Conservation (phyloP, 2,329 filamentous ascomycete species). For the Botrytis pseudocinerea region DNA sequence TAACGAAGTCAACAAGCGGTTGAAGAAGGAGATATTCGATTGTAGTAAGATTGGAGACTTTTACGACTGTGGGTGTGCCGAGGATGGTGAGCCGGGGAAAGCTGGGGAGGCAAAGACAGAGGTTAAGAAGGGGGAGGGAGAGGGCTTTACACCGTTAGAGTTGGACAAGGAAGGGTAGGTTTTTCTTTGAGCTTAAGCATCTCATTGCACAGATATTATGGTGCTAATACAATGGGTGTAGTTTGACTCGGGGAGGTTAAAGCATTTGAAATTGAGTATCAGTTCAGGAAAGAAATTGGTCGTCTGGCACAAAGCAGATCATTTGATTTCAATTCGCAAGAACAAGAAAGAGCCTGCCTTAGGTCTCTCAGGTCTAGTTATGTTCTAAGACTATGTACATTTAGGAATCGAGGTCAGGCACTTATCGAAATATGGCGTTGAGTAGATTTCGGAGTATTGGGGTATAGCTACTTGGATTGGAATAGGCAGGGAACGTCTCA, state of each 20-base stretch:
- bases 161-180: slow-evolving; percentile 39
- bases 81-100: slow-evolving; percentile 55
- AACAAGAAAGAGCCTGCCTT: neutral
- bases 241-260: slow-evolving; percentile 34
- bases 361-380: too few species aligned
- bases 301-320: neutral
- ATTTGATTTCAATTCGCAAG: neutral
- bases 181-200: neutral
- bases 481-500: neutral
- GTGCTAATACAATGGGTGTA: slow-evolving; percentile 29
- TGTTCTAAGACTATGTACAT: neutral
- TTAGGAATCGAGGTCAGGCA: neutral
- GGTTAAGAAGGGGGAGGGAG: slow-evolving; percentile 31
- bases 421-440: slow-evolving; percentile 1
- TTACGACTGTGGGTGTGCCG: slow-evolving; percentile 71
- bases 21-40: slow-evolving; percentile 63
- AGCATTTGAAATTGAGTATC: neutral
- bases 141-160: slow-evolving; percentile 39
- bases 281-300: neutral
- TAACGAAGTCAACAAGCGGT: slow-evolving; percentile 65
- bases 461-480: neutral
- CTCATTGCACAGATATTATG: neutral
- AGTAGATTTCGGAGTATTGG: slow-evolving; percentile 2
- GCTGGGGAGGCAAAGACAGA: slow-evolving; percentile 33
- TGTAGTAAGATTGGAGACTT: slow-evolving; percentile 69